Base-by-base conservation (phyloP, 1,139 yeast genomes). In the Candida glucosophila region DNA sequence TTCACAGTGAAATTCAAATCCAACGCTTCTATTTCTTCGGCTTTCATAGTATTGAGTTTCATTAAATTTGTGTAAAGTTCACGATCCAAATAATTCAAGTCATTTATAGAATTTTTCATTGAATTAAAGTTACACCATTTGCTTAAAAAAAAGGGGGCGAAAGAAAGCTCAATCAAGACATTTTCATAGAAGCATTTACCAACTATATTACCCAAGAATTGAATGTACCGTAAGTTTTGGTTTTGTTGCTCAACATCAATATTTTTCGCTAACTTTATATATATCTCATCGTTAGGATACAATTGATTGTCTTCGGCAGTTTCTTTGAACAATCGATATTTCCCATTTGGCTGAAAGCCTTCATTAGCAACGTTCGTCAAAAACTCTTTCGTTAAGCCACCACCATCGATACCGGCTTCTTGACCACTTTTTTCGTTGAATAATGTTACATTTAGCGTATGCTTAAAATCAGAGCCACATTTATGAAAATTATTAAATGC, bases 371-470 rank as follows among this genome's bases (percentile, higher is more conserved):
- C 77, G 25, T 79, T 62, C 2, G 90, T 85, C 29, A 90, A 55
- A 38, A 90, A 77, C 43, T 90, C 98, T 47, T 90, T 88, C 0
- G 97, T 88, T 13, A 90, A 61, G 2, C 98, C 98, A 7, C 98
- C 98, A 4, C 98, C 98, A 51, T 90, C 98, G 28, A 90, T 79
- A 1, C 98, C 98, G 1, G 81, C 90, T 42, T 81, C 93, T 22
- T 61, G 69, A 15, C 69, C 73, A 1, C 93, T 95, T 49, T 77
- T 71, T 32, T 77, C 72, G 43, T 82, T 81, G 26, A 58, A 59
- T 42, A 90, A 86, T 5, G 68, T 65, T 3, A 90, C 86, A 2
- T 70, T 59, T 10, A 88, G 52, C 19, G 61, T 65, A 14, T 67
- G 48, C 41, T 80, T 83, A 47, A 90, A 69, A 11, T 58, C 56